These are phyloP conservation scores for Ogataea trehalophila DNA, from an alignment of 805 yeast genomes.

Conservation along the genomic window DNA sequence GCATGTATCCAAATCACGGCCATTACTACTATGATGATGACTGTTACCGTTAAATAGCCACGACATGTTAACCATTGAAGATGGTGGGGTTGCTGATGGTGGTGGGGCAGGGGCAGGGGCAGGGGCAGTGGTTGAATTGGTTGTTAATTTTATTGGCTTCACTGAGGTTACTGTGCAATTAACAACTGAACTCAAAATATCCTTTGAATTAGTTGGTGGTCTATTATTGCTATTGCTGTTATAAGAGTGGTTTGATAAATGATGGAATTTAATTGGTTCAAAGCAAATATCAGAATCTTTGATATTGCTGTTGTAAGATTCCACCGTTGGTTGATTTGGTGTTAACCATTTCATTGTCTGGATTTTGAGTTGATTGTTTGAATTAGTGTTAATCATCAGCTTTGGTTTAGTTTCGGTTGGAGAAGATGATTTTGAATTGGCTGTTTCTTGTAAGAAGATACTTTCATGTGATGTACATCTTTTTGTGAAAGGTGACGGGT, in stretches of 20 bases:
- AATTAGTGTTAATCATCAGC: neutral
- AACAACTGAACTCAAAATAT: conserved; percentile 11
- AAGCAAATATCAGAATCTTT: neutral
- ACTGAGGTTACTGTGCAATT: neutral
- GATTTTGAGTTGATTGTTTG: conserved; percentile 18
- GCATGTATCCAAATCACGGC: neutral
- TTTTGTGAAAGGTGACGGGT: conserved; percentile 5
- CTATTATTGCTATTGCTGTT: no score
- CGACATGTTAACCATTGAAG: neutral
- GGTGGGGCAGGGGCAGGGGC: neutral
- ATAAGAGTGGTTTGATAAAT: conserved; percentile 2
- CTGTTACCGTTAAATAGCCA: conserved; percentile 1
- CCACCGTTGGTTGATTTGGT: conserved; percentile 21
- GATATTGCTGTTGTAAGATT: conserved; percentile 6
- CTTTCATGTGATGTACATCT: conserved; percentile 28
- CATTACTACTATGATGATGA: no score
- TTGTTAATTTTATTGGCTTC: neutral
- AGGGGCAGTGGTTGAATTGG: neutral
- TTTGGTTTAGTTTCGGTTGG: neutral
- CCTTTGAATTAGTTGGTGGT: conserved; percentile 2
- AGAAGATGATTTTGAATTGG: neutral
- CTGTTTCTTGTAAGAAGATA: conserved; percentile 16
- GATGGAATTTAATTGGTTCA: neutral
- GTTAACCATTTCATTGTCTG: conserved; percentile 31
- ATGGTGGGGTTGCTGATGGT: no score